phyloP scores from a whole-genome alignment of 2,329 filamentous ascomycete species.

The Epichloe uncinata region DNA sequence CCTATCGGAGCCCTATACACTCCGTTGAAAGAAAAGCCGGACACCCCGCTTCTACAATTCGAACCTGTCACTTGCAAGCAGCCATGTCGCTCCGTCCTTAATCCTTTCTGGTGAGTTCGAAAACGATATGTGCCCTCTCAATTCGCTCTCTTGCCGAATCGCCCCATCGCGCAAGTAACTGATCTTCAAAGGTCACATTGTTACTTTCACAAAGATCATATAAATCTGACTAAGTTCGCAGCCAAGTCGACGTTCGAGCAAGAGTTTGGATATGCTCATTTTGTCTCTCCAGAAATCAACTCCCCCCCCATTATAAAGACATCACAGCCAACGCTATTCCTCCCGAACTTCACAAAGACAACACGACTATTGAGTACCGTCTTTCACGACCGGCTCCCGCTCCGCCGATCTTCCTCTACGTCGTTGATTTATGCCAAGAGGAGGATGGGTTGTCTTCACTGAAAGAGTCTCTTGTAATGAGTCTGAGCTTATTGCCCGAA shows the following conservation, averaged over 20 bases:
- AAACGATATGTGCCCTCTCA: background rate
- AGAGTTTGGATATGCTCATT: constrained; percentile 84
- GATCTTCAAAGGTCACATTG: background rate
- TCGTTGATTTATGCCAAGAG: constrained; percentile 80
- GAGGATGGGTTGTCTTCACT: constrained; percentile 72
- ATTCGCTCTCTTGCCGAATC: background rate
- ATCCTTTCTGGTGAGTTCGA: constrained; percentile 74
- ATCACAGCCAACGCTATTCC: constrained; percentile 74
- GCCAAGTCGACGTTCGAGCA: constrained; percentile 72
- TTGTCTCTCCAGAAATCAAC: constrained; percentile 69
- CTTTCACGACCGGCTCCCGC: constrained; percentile 72
- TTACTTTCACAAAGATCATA: background rate
- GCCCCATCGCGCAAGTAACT: background rate
- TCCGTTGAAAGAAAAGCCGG: constrained; percentile 84
- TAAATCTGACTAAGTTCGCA: constrained; percentile 22
- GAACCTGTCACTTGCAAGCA: constrained; percentile 95
- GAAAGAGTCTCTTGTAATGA: constrained; percentile 80
- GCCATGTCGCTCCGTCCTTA: constrained; percentile 89
- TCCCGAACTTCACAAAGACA: constrained; percentile 66
- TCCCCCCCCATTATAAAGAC: constrained; percentile 80
- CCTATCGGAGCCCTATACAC: constrained; percentile 95
- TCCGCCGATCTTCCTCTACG: constrained; percentile 75
- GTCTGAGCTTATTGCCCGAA: constrained; percentile 66
- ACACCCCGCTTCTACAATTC: constrained; percentile 82
- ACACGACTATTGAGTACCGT: constrained; percentile 83